Conservation (phyloP, 2,329 filamentous ascomycete species). For the Neonectria hederae region DNA sequence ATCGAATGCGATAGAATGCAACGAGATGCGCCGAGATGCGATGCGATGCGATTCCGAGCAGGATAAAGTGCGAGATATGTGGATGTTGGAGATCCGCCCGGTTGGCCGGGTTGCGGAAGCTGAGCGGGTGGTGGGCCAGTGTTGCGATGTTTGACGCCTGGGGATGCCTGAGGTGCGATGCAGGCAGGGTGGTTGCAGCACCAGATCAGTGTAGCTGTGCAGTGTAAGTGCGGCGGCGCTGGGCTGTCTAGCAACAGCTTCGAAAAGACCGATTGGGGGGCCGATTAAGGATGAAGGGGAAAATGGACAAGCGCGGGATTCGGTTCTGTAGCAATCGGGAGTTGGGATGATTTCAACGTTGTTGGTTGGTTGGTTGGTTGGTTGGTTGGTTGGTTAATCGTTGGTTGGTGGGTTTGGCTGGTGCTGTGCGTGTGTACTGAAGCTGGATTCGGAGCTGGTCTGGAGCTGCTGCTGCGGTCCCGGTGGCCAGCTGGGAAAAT, state of each 20-base stretch:
- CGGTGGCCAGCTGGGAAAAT: constrained; percentile 48
- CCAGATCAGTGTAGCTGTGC: background rate
- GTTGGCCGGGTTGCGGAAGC: constrained; percentile 39
- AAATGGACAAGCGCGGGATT: constrained; percentile 26
- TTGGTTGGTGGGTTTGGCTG: constrained; percentile 5
- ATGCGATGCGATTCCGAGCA: constrained; percentile 15
- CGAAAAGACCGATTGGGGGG: background rate
- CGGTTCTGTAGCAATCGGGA: too few relatives aligned
- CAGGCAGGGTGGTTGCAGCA: constrained; percentile 26
- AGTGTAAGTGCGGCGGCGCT: constrained; percentile 9
- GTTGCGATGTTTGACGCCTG: constrained; percentile 17
- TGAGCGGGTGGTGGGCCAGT: constrained; percentile 26
- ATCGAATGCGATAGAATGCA: constrained; percentile 34
- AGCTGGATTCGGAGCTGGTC: constrained; percentile 26
- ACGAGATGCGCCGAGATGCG: constrained; percentile 33
- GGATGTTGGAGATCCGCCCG: constrained; percentile 25
- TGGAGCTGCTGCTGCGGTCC: constrained; percentile 33
- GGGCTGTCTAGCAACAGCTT: background rate
- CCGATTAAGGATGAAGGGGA: constrained; percentile 14
- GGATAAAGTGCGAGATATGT: constrained; percentile 4
- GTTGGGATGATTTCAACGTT: background rate
- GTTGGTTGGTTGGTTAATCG: background rate
- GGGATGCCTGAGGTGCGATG: constrained; percentile 16
- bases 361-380: constrained; percentile 4
- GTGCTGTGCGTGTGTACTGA: constrained; percentile 25